Percentiles rank a stretch among this genome's conserved stretches.
Evolutionary conservation across 805 yeast species (phyloP).

Genomic region (Sugiyamaella lignohabitans): DNA sequence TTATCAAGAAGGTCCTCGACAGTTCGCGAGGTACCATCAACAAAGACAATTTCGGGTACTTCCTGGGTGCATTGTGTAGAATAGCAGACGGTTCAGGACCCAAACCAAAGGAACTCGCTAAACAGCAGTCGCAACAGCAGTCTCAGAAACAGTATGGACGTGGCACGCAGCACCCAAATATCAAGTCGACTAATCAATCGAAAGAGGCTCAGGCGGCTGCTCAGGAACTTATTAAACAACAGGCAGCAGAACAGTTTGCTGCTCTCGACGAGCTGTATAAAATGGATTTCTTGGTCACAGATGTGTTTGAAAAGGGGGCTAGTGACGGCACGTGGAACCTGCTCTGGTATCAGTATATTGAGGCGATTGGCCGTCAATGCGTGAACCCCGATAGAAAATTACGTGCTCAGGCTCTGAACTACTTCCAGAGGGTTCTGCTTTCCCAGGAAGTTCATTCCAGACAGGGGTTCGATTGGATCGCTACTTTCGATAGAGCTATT

Average conservation of each 20-base stretch:
- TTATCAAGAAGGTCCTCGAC: background rate
- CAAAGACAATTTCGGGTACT: background rate
- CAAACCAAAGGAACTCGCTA: no score
- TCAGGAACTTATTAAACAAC: no score
- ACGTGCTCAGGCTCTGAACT: constrained; percentile 55
- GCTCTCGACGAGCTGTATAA: background rate
- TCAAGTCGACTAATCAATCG: no score
- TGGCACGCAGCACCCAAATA: no score
- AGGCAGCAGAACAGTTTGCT: background rate
- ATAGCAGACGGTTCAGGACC: background rate
- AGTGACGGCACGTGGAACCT: background rate
- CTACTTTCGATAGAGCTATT: constrained; percentile 62
- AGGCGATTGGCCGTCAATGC: constrained; percentile 84
- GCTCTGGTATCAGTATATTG: constrained; percentile 55
- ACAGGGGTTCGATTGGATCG: constrained; percentile 27
- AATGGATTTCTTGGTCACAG: background rate
- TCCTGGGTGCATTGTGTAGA: background rate
- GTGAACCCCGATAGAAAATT: constrained; percentile 80
- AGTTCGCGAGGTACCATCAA: background rate
- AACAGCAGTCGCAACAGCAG: no score
- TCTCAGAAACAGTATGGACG: no score
- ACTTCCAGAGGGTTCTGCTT: constrained; percentile 49
- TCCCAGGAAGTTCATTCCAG: constrained; percentile 29
- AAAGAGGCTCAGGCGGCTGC: no score
- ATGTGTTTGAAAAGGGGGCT: background rate